phyloP scores from a whole-genome alignment of 2,329 filamentous ascomycete genomes.

The Beauveria sp. region DNA sequence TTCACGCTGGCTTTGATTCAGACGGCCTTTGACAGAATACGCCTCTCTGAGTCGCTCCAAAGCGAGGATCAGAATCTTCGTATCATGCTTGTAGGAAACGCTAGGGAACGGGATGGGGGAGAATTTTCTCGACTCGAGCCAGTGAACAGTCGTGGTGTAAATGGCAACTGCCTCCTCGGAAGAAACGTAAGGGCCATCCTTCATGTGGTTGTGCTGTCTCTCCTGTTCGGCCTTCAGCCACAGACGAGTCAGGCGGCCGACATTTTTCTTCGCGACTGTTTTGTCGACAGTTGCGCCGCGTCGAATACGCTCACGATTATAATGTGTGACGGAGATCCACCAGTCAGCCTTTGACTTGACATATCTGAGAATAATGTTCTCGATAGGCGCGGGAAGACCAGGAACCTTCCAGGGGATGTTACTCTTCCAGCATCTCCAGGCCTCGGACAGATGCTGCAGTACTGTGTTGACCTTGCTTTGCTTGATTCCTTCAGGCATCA shows the following conservation, averaged over 20 bases:
- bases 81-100: slow-evolving; percentile 99
- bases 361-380: slow-evolving; percentile 97
- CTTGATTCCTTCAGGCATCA: slow-evolving; percentile 99
- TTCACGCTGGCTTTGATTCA: slow-evolving; percentile 96
- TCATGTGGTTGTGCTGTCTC: slow-evolving; percentile 98
- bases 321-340: slow-evolving; percentile 99
- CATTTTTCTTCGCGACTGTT: slow-evolving; percentile 98
- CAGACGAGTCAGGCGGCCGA: slow-evolving; percentile 85
- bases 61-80: slow-evolving; percentile 94
- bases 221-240: slow-evolving; percentile 99
- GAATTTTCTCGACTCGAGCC: slow-evolving; percentile 96
- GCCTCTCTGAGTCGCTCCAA: slow-evolving; percentile 88
- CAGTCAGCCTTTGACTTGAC: slow-evolving; percentile 99
- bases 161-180: slow-evolving; percentile 98
- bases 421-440: slow-evolving; percentile 99
- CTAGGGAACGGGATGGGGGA: slow-evolving; percentile 98
- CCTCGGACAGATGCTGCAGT: slow-evolving; percentile 91
- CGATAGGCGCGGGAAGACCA: slow-evolving; percentile 89
- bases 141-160: slow-evolving; percentile 97
- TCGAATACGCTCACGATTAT: slow-evolving; percentile 95
- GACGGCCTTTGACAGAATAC: slow-evolving; percentile 92
- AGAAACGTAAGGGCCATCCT: slow-evolving; percentile 96
- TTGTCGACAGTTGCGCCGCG: slow-evolving; percentile 97
- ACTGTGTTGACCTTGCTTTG: slow-evolving; percentile 99
- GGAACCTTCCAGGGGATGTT: slow-evolving; percentile 99